These are phyloP conservation scores for Pythium phragmiticola DNA, from an alignment of 352 stramenopile genomes.

Conservation along the genomic window DNA sequence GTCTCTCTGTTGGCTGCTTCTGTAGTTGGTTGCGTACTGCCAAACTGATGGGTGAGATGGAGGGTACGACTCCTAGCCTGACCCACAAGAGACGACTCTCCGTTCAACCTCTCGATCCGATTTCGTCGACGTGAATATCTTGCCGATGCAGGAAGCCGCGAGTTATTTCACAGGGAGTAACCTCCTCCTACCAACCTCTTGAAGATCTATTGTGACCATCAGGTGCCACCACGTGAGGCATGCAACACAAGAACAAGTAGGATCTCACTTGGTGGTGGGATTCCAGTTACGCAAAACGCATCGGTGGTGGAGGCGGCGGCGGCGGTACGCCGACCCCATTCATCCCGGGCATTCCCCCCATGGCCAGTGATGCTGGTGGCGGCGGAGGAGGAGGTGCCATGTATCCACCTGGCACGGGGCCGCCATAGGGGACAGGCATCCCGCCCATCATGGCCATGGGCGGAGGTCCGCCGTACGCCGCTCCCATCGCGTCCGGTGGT, in stretches of 20 bases:
- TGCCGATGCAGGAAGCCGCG: too few relatives aligned
- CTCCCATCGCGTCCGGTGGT: constrained; percentile 4
- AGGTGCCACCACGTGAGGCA: background rate
- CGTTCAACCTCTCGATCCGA: too few relatives aligned
- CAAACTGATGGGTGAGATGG: too few relatives aligned
- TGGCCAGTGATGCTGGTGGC: constrained; percentile 28
- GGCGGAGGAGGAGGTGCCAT: constrained; percentile 35
- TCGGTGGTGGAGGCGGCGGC: constrained; percentile 44
- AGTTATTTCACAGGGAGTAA: too few relatives aligned
- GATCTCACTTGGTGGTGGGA: background rate
- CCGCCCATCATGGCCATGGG: constrained; percentile 24
- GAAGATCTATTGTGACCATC: too few relatives aligned
- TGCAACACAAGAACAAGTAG: background rate
- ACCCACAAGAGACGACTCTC: too few relatives aligned
- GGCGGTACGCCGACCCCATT: constrained; percentile 23
- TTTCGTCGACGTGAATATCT: too few relatives aligned
- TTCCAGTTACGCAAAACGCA: constrained; percentile 29
- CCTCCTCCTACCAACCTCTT: too few relatives aligned
- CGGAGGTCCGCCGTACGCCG: constrained; percentile 25
- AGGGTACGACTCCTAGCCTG: too few relatives aligned
- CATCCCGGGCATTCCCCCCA: constrained; percentile 27
- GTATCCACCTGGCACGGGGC: constrained; percentile 26
- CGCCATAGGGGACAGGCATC: constrained; percentile 3
- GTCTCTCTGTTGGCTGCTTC: too few relatives aligned
- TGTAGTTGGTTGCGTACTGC: too few relatives aligned